phyloP scores from a whole-genome alignment of 495 filamentous ascomycete species.

The Ascodesmis nigricans region DNA sequence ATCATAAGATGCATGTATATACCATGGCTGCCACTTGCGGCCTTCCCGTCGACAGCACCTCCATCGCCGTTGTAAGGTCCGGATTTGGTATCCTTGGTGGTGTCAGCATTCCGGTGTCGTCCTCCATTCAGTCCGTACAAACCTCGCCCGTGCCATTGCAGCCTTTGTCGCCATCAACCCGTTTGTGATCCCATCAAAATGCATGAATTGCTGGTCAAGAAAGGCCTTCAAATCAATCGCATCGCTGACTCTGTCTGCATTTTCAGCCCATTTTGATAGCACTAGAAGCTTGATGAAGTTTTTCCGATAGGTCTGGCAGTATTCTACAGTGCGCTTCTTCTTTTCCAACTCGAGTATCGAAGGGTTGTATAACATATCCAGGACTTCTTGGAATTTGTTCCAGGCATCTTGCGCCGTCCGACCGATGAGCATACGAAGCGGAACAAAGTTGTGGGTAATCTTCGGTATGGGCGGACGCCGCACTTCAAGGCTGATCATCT shows the following conservation, averaged over 20 bases:
- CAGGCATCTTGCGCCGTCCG: conserved; percentile 65
- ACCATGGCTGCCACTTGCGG: conserved; percentile 28
- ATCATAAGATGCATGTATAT: conserved; percentile 8
- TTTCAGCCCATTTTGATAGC: conserved; percentile 66
- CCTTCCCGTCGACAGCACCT: conserved; percentile 54
- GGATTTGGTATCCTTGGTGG: conserved; percentile 52
- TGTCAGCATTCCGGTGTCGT: conserved; percentile 8
- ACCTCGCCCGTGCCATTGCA: no score
- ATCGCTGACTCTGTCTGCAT: conserved; percentile 50
- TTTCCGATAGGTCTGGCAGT: conserved; percentile 38
- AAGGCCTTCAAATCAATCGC: conserved; percentile 67
- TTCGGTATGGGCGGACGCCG: conserved; percentile 56
- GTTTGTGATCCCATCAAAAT: conserved; percentile 36
- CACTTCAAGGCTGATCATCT: conserved; percentile 25
- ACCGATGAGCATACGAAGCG: conserved; percentile 44
- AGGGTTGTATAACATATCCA: conserved; percentile 23
- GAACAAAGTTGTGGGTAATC: conserved; percentile 52
- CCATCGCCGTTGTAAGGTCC: conserved; percentile 70
- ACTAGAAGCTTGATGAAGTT: conserved; percentile 82
- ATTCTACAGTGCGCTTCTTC: conserved; percentile 54
- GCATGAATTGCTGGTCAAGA: conserved; percentile 34
- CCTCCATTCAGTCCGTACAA: no score
- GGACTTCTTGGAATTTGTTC: conserved; percentile 45
- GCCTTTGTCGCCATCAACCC: no score
- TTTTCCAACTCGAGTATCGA: conserved; percentile 34